A percentile compares a stretch with the other conserved stretches of the same genome.
phyloP scores from a whole-genome alignment of 106 monocot genomes.

The Acorus calamus region DNA sequence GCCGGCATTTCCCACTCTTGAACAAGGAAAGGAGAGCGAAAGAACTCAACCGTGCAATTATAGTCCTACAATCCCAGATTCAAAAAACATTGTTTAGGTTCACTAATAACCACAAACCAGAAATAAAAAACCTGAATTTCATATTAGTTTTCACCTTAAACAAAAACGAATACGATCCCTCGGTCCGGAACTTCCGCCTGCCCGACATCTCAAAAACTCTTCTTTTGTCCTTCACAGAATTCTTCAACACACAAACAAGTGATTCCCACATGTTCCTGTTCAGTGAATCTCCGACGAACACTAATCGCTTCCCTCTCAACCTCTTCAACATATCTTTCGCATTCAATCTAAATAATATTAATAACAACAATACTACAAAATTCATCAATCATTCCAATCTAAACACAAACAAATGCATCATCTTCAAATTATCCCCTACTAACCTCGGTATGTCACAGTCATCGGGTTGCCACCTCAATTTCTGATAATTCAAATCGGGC shows the following conservation, averaged over 20 bases:
- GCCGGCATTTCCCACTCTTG: slow-evolving; percentile 76
- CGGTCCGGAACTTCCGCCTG: slow-evolving; percentile 54
- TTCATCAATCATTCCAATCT: neutral
- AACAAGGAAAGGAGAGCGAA: slow-evolving; percentile 83
- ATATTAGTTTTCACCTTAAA: slow-evolving; percentile 25
- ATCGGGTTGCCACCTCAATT: slow-evolving; percentile 67
- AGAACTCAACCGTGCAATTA: slow-evolving; percentile 71
- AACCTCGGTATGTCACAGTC: slow-evolving; percentile 72
- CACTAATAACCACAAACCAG: neutral
- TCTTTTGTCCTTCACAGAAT: slow-evolving; percentile 64
- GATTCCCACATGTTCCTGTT: slow-evolving; percentile 99
- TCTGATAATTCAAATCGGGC: slow-evolving; percentile 50
- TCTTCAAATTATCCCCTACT: neutral
- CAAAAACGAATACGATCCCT: slow-evolving; percentile 74
- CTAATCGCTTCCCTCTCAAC: slow-evolving; percentile 68
- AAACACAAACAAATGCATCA: neutral
- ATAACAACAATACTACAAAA: neutral
- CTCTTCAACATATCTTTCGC: slow-evolving; percentile 78
- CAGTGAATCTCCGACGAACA: slow-evolving; percentile 85
- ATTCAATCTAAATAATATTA: slow-evolving; percentile 48
- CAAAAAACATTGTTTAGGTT: no score
- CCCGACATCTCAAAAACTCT: slow-evolving; percentile 74
- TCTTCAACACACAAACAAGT: slow-evolving; percentile 54
- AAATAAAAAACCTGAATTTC: slow-evolving; percentile 1
- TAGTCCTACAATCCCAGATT: slow-evolving; percentile 44